Percentiles rank a stretch among this genome's conserved stretches.
Evolutionary conservation across 352 stramenopile species (phyloP).

Genomic region (Phytopythium vexans): DNA sequence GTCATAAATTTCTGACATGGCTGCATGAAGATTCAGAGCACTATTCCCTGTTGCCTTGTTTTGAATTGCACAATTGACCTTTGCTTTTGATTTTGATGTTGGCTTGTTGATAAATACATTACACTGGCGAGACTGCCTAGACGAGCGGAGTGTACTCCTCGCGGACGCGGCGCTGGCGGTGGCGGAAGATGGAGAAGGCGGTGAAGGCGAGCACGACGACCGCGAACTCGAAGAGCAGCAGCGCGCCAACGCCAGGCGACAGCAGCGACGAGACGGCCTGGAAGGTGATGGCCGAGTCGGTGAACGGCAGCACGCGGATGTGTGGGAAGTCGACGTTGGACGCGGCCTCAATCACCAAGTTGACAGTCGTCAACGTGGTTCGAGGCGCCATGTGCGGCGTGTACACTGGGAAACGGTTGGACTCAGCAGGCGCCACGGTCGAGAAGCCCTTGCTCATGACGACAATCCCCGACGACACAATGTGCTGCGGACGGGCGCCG

Average conservation of each 20-base stretch:
- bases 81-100: too few relatives aligned
- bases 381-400: not conserved
- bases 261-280: slow-evolving; percentile 1
- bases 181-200: slow-evolving; percentile 2
- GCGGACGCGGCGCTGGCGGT: slow-evolving; percentile 3
- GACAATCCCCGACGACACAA: not conserved
- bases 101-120: too few relatives aligned
- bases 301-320: slow-evolving; percentile 1
- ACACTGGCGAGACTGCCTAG: not conserved
- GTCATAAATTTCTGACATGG: too few relatives aligned
- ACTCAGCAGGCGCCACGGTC: not conserved
- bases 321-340: not conserved
- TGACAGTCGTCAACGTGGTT: not conserved
- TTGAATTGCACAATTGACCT: too few relatives aligned
- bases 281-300: slow-evolving; percentile 2
- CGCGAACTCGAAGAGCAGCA: slow-evolving; percentile 2
- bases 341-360: not conserved
- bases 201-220: slow-evolving; percentile 3
- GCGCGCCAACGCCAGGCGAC: slow-evolving; percentile 1
- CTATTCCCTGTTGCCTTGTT: too few relatives aligned
- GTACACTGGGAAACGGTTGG: slow-evolving; percentile 2
- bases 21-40: too few relatives aligned
- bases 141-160: slow-evolving; percentile 1
- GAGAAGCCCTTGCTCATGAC: not conserved
- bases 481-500: not conserved